A percentile compares a stretch with the other conserved stretches of the same genome.
Evolutionary conservation across 2,329 filamentous ascomycete species (phyloP).

Genomic region (Clonostachys solani): DNA sequence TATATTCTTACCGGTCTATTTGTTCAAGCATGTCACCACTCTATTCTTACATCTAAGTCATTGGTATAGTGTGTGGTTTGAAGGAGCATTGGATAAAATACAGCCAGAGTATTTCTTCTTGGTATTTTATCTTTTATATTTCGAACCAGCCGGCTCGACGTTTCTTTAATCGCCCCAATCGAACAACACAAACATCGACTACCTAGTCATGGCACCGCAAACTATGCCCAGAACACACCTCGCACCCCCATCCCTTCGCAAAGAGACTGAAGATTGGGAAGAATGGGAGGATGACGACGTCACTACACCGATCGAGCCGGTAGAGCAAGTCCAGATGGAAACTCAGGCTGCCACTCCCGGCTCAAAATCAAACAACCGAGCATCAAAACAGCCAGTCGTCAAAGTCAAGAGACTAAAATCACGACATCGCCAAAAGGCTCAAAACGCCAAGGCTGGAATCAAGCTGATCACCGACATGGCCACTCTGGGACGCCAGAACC

Average conservation of each 20-base stretch:
- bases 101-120: not conserved
- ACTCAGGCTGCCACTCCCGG: not conserved
- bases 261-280: constrained; percentile 40
- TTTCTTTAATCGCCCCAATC: not conserved
- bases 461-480: constrained; percentile 68
- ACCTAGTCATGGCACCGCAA: not conserved
- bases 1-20: no score
- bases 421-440: constrained; percentile 53
- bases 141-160: not conserved
- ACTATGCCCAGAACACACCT: constrained; percentile 1
- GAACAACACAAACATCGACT: constrained; percentile 7
- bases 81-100: not conserved
- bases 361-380: constrained; percentile 5
- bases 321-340: constrained; percentile 24
- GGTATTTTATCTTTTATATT: not conserved
- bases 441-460: constrained; percentile 60
- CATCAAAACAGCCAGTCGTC: constrained; percentile 23
- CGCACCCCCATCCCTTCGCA: not conserved
- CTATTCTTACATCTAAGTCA: no score
- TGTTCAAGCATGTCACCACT: no score
- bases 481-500: constrained; percentile 35
- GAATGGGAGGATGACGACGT: constrained; percentile 48
- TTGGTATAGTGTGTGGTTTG: no score
- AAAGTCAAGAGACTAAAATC: constrained; percentile 49
- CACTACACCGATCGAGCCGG: constrained; percentile 30